Evolutionary conservation across 2,329 filamentous ascomycete genomes (phyloP).

Genomic region (Arachnomyces sp.): DNA sequence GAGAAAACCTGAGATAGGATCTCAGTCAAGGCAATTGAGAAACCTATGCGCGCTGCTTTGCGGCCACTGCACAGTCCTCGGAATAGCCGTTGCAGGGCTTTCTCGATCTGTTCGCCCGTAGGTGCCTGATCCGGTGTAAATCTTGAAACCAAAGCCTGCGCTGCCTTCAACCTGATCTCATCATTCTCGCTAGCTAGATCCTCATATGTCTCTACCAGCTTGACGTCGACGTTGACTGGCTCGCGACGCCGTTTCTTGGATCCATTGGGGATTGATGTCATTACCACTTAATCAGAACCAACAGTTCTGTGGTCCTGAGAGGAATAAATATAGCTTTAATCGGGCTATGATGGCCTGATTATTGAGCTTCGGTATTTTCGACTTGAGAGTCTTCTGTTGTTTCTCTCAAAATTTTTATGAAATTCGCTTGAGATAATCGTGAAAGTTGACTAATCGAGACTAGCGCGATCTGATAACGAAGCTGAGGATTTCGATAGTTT

Average conservation of each 20-base stretch:
- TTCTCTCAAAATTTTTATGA: no score
- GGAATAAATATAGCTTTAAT: no score
- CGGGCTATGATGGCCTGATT: no score
- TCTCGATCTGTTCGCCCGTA: slow-evolving; percentile 34
- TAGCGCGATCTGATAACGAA: no score
- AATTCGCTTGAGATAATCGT: no score
- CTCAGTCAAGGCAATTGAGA: slow-evolving; percentile 82
- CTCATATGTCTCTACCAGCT: slow-evolving; percentile 43
- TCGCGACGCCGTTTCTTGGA: slow-evolving; percentile 36
- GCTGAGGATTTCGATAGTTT: no score
- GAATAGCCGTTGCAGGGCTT: slow-evolving; percentile 58
- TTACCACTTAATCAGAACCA: no score
- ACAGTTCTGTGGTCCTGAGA: no score
- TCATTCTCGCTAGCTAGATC: slow-evolving; percentile 42
- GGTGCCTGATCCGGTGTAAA: slow-evolving; percentile 36
- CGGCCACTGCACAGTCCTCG: slow-evolving; percentile 82
- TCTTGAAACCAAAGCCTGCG: slow-evolving; percentile 36
- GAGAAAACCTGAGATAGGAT: slow-evolving; percentile 63
- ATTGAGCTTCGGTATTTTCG: no score
- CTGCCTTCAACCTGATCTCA: slow-evolving; percentile 39
- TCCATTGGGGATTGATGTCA: no score
- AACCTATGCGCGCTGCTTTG: slow-evolving; percentile 81
- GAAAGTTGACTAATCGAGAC: no score
- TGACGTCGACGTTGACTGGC: slow-evolving; percentile 35
- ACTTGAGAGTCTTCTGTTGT: no score